Evolutionary conservation across 208 protist genomes (phyloP).

Genomic region (Leishmania major): DNA sequence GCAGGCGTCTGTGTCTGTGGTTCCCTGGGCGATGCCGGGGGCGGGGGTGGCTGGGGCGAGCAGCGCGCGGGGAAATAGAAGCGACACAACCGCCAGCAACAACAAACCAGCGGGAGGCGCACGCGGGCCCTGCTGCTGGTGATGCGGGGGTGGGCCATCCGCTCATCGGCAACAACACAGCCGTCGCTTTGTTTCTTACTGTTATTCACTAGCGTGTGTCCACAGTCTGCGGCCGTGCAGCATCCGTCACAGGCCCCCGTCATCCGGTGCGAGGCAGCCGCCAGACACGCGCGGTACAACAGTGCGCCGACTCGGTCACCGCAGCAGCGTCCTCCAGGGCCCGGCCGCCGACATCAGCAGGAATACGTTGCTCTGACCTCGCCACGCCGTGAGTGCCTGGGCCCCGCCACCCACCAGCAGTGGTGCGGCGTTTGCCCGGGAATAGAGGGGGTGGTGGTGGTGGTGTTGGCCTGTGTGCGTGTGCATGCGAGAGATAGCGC

Average conservation of each 20-base stretch:
- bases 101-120: neutral
- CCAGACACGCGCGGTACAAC: neutral
- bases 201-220: too few relatives aligned
- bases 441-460: neutral
- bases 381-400: neutral
- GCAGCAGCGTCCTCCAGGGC: too few relatives aligned
- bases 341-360: neutral
- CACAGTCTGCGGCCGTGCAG: too few relatives aligned
- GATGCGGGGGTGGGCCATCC: too few relatives aligned
- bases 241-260: too few relatives aligned
- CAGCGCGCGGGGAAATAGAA: constrained; percentile 10
- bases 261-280: neutral
- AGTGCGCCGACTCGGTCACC: neutral
- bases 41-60: neutral
- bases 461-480: constrained; percentile 4
- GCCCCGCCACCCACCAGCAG: too few relatives aligned
- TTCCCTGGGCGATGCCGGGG: too few relatives aligned
- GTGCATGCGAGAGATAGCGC: neutral
- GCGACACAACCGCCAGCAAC: neutral
- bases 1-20: neutral
- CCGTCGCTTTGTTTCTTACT: too few relatives aligned
- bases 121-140: neutral
- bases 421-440: neutral
- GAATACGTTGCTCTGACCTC: neutral
- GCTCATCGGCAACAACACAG: too few relatives aligned